Conservation (phyloP, 352 stramenopile species). For the Phytopythium helicoides region DNA sequence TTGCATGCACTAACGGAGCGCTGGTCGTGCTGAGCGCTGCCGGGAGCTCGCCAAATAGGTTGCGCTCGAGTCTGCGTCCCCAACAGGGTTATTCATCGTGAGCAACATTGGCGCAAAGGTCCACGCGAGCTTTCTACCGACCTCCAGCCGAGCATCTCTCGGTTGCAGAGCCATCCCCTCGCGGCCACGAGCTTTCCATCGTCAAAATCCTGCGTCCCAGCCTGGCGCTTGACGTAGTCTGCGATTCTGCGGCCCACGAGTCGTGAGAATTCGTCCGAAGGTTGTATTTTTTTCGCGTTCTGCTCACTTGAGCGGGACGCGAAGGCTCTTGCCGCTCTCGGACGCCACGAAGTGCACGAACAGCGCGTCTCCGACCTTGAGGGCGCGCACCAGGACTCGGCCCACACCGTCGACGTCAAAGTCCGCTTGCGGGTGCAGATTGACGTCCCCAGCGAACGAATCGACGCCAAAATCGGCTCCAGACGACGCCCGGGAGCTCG, state of each 20-base stretch:
- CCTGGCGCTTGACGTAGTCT: constrained; percentile 34
- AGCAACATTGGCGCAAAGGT: neutral
- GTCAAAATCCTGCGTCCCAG: neutral
- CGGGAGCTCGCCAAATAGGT: constrained; percentile 34
- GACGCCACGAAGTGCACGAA: constrained; percentile 50
- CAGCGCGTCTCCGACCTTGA: constrained; percentile 29
- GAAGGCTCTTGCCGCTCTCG: constrained; percentile 12
- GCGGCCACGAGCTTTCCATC: constrained; percentile 9
- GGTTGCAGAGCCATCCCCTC: constrained; percentile 30
- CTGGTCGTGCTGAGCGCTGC: neutral
- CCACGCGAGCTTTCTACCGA: too few relatives aligned
- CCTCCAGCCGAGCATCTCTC: constrained; percentile 46
- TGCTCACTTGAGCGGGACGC: constrained; percentile 30
- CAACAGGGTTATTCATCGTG: constrained; percentile 1
- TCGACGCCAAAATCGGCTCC: neutral
- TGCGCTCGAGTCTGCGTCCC: constrained; percentile 33
- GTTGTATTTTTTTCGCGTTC: too few relatives aligned
- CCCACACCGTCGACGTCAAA: constrained; percentile 8
- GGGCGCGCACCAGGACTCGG: constrained; percentile 16
- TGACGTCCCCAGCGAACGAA: constrained; percentile 33
- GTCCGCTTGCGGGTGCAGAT: constrained; percentile 21
- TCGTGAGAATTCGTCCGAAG: too few relatives aligned
- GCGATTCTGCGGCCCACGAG: constrained; percentile 31
- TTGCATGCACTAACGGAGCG: neutral
- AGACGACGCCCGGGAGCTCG: neutral